Base-by-base conservation (phyloP, 1,284 basidiomycete species). In the Ustilago xerochloae region DNA sequence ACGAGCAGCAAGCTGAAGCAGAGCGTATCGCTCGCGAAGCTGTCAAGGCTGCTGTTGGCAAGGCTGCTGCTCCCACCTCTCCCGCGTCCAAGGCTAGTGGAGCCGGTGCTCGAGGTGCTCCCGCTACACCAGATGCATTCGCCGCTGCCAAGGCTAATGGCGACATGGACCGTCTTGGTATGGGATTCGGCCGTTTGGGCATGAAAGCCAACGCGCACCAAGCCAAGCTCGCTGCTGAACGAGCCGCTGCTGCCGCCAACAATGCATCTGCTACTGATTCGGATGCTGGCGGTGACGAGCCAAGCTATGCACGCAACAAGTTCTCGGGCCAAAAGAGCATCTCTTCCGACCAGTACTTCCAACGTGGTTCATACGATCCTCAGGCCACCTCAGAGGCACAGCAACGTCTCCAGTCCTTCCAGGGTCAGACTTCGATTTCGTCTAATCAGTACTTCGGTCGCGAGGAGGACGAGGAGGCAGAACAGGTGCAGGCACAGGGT, bases 271-370 rank as follows among this genome's bases (percentile, higher is more conserved):
- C 54, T 30, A 53, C 43, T 32, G 63, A 61, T 48, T 57, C 56
- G 45, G 68, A 72, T 26, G 67, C 52, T 6, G 71, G 63, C 6
- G 71, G 66, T 15, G 83, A 84, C 46, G 88, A 91, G 51, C 89
- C 90, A 1, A 93, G 89, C 13, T 90, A 89, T 26, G 96, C 97
- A 2, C 90, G 94, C 68, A 91, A 94, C 26, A 93, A 93, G 81
- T 99, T 99, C 84, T 92, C 93, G 1, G 86, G 83, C 70, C 96
- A 98, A 84, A 99, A 98, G 85, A 87, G 73, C 41, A 84, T 99
- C 84, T 97, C 94, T 5, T 96, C 93, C 2, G 97, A 99, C 84
- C 94, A 96, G 92, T 98, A 93, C 88, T 98, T 98, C 85, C 93
- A 92, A 36, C 89, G 96, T 29, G 92, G 92, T 56, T 85, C 90